Evolutionary conservation across 306 rosid genomes (phyloP).

Genomic region (Myrica gale): DNA sequence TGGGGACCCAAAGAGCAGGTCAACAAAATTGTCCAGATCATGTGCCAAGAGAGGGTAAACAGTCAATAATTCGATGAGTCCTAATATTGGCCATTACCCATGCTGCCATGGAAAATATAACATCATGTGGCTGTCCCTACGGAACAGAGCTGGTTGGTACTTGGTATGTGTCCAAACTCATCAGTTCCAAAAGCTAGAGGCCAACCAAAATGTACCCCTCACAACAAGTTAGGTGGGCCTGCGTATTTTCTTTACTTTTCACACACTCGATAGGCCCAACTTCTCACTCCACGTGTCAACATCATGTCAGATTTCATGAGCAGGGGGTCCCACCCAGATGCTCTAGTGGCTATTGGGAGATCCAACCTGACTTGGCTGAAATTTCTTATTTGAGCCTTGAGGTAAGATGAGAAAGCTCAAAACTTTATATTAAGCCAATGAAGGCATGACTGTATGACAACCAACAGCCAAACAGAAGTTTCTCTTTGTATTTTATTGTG

Average conservation of each 20-base stretch:
- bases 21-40: conserved; percentile 1
- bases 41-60: not conserved
- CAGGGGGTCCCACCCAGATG: conserved; percentile 12
- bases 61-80: not conserved
- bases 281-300: too few relatives aligned
- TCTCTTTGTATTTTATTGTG: conserved; percentile 27
- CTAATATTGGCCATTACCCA: conserved; percentile 4
- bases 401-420: conserved; percentile 23
- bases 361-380: conserved; percentile 31
- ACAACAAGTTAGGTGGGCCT: too few relatives aligned
- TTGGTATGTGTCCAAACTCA: not conserved
- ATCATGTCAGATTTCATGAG: too few relatives aligned
- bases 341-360: conserved; percentile 19
- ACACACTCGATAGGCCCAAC: too few relatives aligned
- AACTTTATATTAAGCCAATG: conserved; percentile 21
- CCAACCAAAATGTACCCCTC: too few relatives aligned
- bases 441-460: conserved; percentile 36
- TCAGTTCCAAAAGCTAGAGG: too few relatives aligned
- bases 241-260: too few relatives aligned
- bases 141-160: not conserved
- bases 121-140: not conserved
- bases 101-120: not conserved
- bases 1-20: not conserved
- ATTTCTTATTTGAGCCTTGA: conserved; percentile 7
- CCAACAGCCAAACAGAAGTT: conserved; percentile 25